A percentile compares a stretch with the other conserved stretches of the same genome.
Conservation (phyloP, 257 asterid genomes). For the Gynochthodes officinalis region DNA sequence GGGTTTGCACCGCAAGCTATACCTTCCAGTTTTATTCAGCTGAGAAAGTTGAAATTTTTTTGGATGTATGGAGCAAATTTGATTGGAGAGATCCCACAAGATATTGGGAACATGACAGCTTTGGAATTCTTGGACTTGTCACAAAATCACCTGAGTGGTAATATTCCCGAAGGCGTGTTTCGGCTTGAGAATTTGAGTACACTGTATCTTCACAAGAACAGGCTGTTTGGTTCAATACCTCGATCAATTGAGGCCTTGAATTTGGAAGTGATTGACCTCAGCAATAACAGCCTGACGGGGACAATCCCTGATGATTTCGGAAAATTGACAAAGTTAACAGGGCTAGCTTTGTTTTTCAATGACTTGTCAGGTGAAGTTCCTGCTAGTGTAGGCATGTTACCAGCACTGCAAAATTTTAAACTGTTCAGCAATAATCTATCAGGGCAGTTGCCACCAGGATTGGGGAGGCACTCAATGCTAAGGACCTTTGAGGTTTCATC, state of each 20-base stretch:
- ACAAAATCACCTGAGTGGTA: slow-evolving; percentile 47
- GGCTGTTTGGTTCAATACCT: slow-evolving; percentile 63
- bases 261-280: slow-evolving; percentile 52
- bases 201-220: slow-evolving; percentile 45
- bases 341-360: slow-evolving; percentile 53
- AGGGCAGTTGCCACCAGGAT: slow-evolving; percentile 70
- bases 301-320: slow-evolving; percentile 65
- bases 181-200: slow-evolving; percentile 39
- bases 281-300: slow-evolving; percentile 53
- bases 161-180: slow-evolving; percentile 52
- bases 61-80: slow-evolving; percentile 49
- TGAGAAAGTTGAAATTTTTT: slow-evolving; percentile 48
- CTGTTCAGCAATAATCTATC: slow-evolving; percentile 53
- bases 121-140: slow-evolving; percentile 61
- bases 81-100: slow-evolving; percentile 62
- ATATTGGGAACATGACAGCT: slow-evolving; percentile 49
- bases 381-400: slow-evolving; percentile 47
- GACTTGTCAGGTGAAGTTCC: slow-evolving; percentile 71
- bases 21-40: slow-evolving; percentile 51
- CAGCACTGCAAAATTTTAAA: slow-evolving; percentile 33
- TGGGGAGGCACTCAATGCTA: slow-evolving; percentile 65
- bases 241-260: slow-evolving; percentile 35
- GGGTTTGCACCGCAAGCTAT: slow-evolving; percentile 49
- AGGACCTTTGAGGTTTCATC: slow-evolving; percentile 38
- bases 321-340: slow-evolving; percentile 50